phyloP scores from a whole-genome alignment of 2,329 filamentous ascomycete genomes.

The Claviceps sp. region DNA sequence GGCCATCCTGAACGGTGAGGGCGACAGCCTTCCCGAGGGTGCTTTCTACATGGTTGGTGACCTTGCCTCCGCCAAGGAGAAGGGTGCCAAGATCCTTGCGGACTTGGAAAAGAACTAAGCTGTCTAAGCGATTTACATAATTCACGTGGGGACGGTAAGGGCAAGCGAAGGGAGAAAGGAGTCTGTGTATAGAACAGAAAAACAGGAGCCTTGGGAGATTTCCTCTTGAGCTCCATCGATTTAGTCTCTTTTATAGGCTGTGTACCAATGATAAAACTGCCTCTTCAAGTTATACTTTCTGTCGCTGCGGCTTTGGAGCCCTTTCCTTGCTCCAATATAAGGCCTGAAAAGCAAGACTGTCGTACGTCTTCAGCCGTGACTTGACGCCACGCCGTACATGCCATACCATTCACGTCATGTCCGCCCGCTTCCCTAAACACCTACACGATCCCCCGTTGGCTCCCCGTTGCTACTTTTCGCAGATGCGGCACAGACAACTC shows the following conservation, averaged over 20 bases:
- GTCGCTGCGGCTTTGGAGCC: background rate
- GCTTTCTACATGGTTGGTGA: constrained; percentile 97
- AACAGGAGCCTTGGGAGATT: constrained; percentile 33
- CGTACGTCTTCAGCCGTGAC: too few relatives aligned
- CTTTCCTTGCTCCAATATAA: too few relatives aligned
- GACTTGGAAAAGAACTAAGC: constrained; percentile 61
- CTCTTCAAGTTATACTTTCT: constrained; percentile 20
- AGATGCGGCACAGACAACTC: too few relatives aligned
- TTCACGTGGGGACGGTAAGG: constrained; percentile 19
- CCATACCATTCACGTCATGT: too few relatives aligned
- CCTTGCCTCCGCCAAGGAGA: constrained; percentile 79
- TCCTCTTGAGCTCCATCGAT: constrained; percentile 38
- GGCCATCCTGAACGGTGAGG: constrained; percentile 88
- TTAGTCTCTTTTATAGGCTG: constrained; percentile 46
- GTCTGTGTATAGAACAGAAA: constrained; percentile 47
- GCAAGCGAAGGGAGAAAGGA: constrained; percentile 14
- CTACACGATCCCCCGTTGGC: too few relatives aligned
- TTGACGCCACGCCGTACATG: too few relatives aligned
- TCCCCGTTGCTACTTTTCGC: too few relatives aligned
- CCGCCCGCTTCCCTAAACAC: too few relatives aligned
- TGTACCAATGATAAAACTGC: constrained; percentile 45
- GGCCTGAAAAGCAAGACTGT: background rate
- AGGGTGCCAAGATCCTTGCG: constrained; percentile 99
- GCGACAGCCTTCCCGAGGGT: constrained; percentile 89
- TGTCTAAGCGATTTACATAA: constrained; percentile 18